These are phyloP conservation scores for Serendipita sp. DNA, from an alignment of 768 basidiomycete genomes.

Conservation along the genomic window DNA sequence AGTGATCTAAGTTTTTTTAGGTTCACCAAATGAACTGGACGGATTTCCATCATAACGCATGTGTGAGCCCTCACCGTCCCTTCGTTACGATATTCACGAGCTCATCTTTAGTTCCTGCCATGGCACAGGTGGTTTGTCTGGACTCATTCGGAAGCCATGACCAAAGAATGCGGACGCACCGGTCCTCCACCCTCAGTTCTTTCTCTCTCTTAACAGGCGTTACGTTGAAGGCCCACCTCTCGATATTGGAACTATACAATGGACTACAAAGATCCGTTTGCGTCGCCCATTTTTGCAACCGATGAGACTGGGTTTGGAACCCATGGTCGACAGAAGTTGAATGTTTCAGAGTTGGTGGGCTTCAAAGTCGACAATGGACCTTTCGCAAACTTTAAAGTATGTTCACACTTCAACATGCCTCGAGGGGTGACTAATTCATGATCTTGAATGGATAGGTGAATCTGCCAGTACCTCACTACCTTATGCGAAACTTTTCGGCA, in stretches of 20 bases:
- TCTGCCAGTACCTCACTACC: background rate
- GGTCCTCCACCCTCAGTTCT: background rate
- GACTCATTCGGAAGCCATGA: background rate
- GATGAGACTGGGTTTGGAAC: background rate
- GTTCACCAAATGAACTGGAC: background rate
- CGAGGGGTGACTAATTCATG: background rate
- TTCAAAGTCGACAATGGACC: conserved; percentile 2
- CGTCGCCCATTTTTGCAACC: background rate
- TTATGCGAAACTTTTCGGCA: background rate
- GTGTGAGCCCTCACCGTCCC: background rate
- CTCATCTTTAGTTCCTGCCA: conserved; percentile 1
- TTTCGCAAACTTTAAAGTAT: background rate
- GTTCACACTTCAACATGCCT: background rate
- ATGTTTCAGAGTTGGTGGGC: background rate
- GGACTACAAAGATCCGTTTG: conserved; percentile 5
- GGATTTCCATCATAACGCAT: conserved; percentile 1
- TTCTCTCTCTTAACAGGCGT: too few species aligned
- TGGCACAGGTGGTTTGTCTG: conserved; percentile 6
- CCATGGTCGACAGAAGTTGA: background rate
- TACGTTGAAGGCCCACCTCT: background rate
- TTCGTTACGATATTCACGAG: background rate
- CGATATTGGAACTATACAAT: conserved; percentile 4
- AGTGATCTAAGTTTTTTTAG: background rate
- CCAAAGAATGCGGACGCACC: background rate
- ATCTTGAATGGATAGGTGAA: background rate